Evolutionary conservation across 345 rosid species (phyloP).

Genomic region (Brassica rapa): DNA sequence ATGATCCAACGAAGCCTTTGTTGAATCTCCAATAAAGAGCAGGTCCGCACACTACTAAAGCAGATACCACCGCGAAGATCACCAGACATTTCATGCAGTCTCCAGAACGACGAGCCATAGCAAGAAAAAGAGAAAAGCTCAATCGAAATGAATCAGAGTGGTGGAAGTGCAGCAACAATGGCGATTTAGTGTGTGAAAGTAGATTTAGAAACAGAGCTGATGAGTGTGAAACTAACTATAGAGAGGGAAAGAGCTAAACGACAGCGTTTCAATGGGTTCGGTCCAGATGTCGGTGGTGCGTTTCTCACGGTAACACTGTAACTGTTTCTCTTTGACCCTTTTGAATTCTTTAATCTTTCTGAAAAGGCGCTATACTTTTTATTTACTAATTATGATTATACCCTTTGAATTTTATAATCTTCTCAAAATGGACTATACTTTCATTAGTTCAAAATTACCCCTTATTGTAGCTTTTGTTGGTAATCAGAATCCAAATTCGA

Average conservation of each 20-base stretch:
- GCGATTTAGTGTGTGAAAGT: conserved; percentile 14
- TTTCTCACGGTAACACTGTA: neutral
- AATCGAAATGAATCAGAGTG: conserved; percentile 16
- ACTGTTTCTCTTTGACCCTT: neutral
- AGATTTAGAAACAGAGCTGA: conserved; percentile 14
- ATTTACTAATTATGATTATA: neutral
- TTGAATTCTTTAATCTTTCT: neutral
- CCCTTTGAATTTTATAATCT: neutral
- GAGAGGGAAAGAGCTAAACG: neutral
- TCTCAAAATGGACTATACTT: neutral
- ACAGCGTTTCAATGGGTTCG: conserved; percentile 5
- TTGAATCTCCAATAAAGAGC: conserved; percentile 92
- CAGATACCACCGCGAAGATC: conserved; percentile 89
- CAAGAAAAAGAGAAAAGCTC: neutral
- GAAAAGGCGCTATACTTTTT: neutral
- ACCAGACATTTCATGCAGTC: conserved; percentile 86
- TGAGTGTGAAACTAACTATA: conserved; percentile 11
- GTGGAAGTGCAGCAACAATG: conserved; percentile 1
- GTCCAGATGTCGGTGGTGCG: conserved; percentile 33
- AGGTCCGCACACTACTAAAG: conserved; percentile 89
- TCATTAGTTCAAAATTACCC: neutral
- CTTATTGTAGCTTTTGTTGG: neutral
- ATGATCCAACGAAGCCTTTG: conserved; percentile 56
- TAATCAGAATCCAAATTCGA: neutral
- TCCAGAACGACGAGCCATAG: conserved; percentile 78